A percentile compares a stretch with the other conserved stretches of the same genome.
phyloP scores from a whole-genome alignment of 2,329 filamentous ascomycete species.

The Colletotrichum sp. region DNA sequence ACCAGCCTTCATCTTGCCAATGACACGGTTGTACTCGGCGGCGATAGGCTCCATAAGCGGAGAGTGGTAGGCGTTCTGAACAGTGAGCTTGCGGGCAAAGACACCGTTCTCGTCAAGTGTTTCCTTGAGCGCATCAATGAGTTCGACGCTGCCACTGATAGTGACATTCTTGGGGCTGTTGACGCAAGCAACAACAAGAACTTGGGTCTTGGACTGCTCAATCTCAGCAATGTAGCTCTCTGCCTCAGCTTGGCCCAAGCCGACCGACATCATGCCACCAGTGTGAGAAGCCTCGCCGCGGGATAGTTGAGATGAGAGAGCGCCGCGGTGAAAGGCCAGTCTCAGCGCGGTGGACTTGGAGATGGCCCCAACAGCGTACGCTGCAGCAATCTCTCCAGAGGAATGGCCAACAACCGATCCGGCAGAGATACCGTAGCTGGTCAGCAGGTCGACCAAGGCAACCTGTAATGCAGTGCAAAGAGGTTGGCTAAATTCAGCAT shows the following conservation, averaged over 20 bases:
- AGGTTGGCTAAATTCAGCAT: conserved; percentile 32
- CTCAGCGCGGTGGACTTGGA: conserved; percentile 46
- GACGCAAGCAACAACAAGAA: conserved; percentile 40
- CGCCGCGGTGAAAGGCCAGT: conserved; percentile 24
- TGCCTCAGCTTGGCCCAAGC: conserved; percentile 45
- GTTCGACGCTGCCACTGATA: conserved; percentile 35
- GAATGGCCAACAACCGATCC: conserved; percentile 49
- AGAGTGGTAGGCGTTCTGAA: conserved; percentile 22
- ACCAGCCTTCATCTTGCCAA: not conserved
- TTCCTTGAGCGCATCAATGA: conserved; percentile 29
- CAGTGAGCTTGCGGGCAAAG: conserved; percentile 21
- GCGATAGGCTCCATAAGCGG: conserved; percentile 23
- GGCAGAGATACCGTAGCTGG: conserved; percentile 33
- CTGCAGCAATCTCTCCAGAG: conserved; percentile 55
- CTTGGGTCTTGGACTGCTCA: not conserved
- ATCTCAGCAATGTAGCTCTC: conserved; percentile 24
- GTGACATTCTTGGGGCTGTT: conserved; percentile 59
- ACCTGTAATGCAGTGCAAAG: conserved; percentile 34
- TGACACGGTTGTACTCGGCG: conserved; percentile 21
- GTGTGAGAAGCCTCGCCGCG: conserved; percentile 24
- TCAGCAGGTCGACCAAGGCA: conserved; percentile 28
- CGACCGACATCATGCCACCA: conserved; percentile 62
- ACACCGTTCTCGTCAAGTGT: conserved; percentile 15
- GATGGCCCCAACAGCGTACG: conserved; percentile 47
- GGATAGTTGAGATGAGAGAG: conserved; percentile 19